Percentiles rank a stretch among this genome's conserved stretches.
Evolutionary conservation across 371 early-diverging fungal species (phyloP).

Genomic region (Haplosporangium sp.): DNA sequence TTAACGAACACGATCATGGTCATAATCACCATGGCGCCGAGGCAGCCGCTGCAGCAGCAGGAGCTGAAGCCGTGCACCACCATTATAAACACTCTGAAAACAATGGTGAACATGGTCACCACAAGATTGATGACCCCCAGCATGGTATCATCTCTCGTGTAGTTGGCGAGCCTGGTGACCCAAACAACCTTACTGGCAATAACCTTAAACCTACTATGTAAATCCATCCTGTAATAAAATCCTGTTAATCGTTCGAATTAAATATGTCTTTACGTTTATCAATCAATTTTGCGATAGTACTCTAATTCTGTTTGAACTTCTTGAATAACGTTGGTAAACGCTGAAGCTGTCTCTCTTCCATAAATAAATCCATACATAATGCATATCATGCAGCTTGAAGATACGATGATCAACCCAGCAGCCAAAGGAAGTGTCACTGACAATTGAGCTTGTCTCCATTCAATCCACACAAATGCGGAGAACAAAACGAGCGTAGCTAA

Average conservation of each 20-base stretch:
- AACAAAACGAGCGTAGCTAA: slow-evolving; percentile 10
- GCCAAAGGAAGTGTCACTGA: neutral
- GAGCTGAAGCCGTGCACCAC: neutral
- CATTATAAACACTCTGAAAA: slow-evolving; percentile 1
- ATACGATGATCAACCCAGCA: neutral
- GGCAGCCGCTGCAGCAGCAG: neutral
- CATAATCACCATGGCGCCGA: neutral
- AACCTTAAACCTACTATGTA: slow-evolving; percentile 26
- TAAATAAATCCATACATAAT: neutral
- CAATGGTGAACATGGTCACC: slow-evolving; percentile 1
- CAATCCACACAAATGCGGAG: slow-evolving; percentile 10
- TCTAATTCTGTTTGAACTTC: neutral
- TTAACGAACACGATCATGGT: neutral
- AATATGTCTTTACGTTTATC: no score
- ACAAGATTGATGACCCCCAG: slow-evolving; percentile 22
- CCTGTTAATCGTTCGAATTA: neutral
- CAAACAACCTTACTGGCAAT: slow-evolving; percentile 8
- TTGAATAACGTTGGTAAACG: slow-evolving; percentile 1
- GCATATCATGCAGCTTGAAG: neutral
- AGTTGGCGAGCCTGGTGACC: slow-evolving; percentile 13
- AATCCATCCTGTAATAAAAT: neutral
- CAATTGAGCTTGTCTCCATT: neutral
- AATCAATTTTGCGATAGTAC: neutral
- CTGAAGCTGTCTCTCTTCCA: slow-evolving; percentile 4
- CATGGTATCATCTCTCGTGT: slow-evolving; percentile 11